phyloP scores from a whole-genome alignment of 1,284 basidiomycete species.

The Heterobasidion irregulare region DNA sequence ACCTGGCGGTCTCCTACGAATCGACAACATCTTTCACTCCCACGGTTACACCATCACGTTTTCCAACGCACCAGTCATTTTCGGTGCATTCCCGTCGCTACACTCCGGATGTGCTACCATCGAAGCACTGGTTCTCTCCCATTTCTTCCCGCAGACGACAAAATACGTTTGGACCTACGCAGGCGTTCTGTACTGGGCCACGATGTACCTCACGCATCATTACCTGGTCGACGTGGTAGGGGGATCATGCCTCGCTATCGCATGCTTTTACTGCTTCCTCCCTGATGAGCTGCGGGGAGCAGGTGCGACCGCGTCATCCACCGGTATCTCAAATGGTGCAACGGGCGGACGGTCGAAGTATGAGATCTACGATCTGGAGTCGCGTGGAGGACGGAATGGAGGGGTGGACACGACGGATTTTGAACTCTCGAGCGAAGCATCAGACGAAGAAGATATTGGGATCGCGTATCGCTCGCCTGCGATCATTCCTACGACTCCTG shows the following conservation, averaged over 20 bases:
- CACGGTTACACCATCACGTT: constrained; percentile 82
- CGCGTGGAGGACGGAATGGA: constrained; percentile 26
- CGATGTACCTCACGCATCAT: constrained; percentile 97
- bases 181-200: constrained; percentile 92
- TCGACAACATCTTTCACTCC: constrained; percentile 82
- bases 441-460: constrained; percentile 55
- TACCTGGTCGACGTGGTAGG: constrained; percentile 97
- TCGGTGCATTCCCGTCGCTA: constrained; percentile 94
- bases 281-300: constrained; percentile 69
- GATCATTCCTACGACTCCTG: constrained; percentile 27
- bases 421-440: constrained; percentile 46
- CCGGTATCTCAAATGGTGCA: constrained; percentile 11
- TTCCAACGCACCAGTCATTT: constrained; percentile 85
- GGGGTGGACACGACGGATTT: constrained; percentile 40
- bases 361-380: constrained; percentile 63
- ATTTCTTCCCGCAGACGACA: constrained; percentile 84
- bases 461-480: constrained; percentile 63
- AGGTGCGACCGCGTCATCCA: constrained; percentile 36
- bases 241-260: constrained; percentile 85
- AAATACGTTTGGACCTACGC: constrained; percentile 79
- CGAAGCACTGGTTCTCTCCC: constrained; percentile 87
- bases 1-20: constrained; percentile 87
- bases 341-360: constrained; percentile 47
- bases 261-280: constrained; percentile 85
- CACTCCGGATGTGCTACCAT: constrained; percentile 90